phyloP scores from a whole-genome alignment of 169 alveolate genomes.

The Pseudocohnilembus persalinus region DNA sequence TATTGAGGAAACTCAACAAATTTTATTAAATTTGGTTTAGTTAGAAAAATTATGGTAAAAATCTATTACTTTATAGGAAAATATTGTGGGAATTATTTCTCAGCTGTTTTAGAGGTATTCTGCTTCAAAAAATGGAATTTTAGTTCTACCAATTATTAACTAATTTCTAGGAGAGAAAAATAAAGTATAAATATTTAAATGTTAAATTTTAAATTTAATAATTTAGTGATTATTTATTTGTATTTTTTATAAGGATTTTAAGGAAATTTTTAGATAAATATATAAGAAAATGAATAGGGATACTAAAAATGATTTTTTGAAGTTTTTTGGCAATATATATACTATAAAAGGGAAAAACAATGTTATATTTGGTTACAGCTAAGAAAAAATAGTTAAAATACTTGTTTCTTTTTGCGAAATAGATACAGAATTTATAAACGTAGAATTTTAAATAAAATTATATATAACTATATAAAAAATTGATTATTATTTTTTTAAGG shows the following conservation, averaged over 20 bases:
- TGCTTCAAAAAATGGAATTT: not conserved
- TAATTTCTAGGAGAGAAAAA: not conserved
- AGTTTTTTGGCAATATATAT: not conserved
- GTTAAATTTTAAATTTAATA: no score
- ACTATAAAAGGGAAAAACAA: not conserved
- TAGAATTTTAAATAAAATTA: no score
- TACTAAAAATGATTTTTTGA: not conserved
- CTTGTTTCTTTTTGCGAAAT: not conserved
- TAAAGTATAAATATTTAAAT: no score
- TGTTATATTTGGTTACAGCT: not conserved
- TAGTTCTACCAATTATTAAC: not conserved
- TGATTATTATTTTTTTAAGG: not conserved
- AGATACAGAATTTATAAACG: not conserved
- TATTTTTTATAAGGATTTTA: not conserved
- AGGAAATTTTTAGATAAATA: no score
- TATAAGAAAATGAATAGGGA: not conserved
- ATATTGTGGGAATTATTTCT: no score
- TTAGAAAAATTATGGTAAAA: not conserved
- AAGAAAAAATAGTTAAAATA: not conserved
- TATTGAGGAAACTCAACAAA: no score
- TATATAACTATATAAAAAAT: not conserved
- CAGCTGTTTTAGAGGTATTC: not conserved
- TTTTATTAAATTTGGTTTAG: no score
- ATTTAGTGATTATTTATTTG: no score
- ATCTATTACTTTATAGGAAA: not conserved